Evolutionary conservation across 805 yeast genomes (phyloP).

Genomic region (Pichia paraexigua): DNA sequence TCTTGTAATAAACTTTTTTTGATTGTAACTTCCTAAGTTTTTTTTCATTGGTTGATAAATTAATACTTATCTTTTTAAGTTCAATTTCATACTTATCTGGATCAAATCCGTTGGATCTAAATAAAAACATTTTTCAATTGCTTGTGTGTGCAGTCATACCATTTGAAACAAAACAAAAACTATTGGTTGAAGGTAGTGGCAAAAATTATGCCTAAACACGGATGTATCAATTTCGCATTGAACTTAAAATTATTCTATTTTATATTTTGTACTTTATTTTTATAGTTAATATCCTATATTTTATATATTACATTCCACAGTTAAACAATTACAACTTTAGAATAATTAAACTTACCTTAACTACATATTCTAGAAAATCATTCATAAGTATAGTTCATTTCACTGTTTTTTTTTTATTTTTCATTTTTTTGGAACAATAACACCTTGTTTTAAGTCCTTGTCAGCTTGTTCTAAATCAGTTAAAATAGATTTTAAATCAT

Average conservation of each 20-base stretch:
- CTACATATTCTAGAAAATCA: too few relatives aligned
- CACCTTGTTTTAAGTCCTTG: slow-evolving; percentile 1
- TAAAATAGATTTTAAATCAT: slow-evolving; percentile 11
- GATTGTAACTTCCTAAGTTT: slow-evolving; percentile 12
- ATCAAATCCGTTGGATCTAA: slow-evolving; percentile 30
- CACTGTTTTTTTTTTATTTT: background rate
- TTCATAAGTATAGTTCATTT: background rate
- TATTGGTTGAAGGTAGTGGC: background rate
- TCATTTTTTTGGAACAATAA: background rate
- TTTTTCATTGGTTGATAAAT: slow-evolving; percentile 26
- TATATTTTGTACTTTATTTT: too few relatives aligned
- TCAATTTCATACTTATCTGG: slow-evolving; percentile 38
- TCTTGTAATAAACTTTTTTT: slow-evolving; percentile 14
- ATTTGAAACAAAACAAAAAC: background rate
- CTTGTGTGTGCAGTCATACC: background rate
- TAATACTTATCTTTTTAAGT: slow-evolving; percentile 30
- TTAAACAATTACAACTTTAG: background rate
- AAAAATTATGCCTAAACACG: background rate
- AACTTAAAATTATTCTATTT: too few relatives aligned
- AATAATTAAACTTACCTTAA: too few relatives aligned
- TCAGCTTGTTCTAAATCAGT: slow-evolving; percentile 10
- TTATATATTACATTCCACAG: too few relatives aligned
- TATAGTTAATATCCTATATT: too few relatives aligned
- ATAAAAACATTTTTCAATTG: slow-evolving; percentile 10
- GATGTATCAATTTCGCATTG: background rate